Evolutionary conservation across 1,284 basidiomycete species (phyloP).

Genomic region (Schizopora paradoxa): DNA sequence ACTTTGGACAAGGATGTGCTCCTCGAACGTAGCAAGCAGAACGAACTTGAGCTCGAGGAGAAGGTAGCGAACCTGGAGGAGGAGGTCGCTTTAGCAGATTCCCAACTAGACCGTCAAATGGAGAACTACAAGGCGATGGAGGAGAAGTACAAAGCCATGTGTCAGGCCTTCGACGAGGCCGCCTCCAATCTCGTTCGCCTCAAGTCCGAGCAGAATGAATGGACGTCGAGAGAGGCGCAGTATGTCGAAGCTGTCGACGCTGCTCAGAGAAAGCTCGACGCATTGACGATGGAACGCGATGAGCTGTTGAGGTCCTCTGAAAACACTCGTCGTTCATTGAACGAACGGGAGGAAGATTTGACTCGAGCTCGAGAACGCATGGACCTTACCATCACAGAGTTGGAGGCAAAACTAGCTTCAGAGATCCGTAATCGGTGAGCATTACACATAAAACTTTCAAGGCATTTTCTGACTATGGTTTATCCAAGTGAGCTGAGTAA

Average conservation of each 20-base stretch:
- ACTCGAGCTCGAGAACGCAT: slow-evolving; percentile 72
- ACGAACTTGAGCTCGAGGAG: slow-evolving; percentile 81
- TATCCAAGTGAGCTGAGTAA: slow-evolving; percentile 56
- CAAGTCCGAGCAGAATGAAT: slow-evolving; percentile 72
- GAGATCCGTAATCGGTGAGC: slow-evolving; percentile 69
- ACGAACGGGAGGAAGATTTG: slow-evolving; percentile 79
- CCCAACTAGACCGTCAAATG: slow-evolving; percentile 79
- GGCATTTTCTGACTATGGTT: slow-evolving; percentile 9
- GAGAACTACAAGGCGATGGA: slow-evolving; percentile 72
- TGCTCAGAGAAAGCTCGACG: slow-evolving; percentile 60
- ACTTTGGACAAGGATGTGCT: slow-evolving; percentile 81
- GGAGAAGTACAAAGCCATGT: slow-evolving; percentile 68
- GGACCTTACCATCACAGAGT: slow-evolving; percentile 60
- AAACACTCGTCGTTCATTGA: slow-evolving; percentile 67
- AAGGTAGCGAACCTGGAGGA: slow-evolving; percentile 76
- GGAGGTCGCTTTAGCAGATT: slow-evolving; percentile 82
- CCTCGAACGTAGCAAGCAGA: slow-evolving; percentile 82
- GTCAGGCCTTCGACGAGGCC: slow-evolving; percentile 74
- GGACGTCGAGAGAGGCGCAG: slow-evolving; percentile 56
- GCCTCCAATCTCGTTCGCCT: slow-evolving; percentile 78
- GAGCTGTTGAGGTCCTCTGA: slow-evolving; percentile 62
- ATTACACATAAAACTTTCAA: slow-evolving; percentile 6
- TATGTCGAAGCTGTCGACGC: slow-evolving; percentile 48
- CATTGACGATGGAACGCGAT: slow-evolving; percentile 50
- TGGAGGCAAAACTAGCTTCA: slow-evolving; percentile 66